A percentile compares a stretch with the other conserved stretches of the same genome.
Evolutionary conservation across 106 monocot genomes (phyloP).

Genomic region (Allium cepa): DNA sequence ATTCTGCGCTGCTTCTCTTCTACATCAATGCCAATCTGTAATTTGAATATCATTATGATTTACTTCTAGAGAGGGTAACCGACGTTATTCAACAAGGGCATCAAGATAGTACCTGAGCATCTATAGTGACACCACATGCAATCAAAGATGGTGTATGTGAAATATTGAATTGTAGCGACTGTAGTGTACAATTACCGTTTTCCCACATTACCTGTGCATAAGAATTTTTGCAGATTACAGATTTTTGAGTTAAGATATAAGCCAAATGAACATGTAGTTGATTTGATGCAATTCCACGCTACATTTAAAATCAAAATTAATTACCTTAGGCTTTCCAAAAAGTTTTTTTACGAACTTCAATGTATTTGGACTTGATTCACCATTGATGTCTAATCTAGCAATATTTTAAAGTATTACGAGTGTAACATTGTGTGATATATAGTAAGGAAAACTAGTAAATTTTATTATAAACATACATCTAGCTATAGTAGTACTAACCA

Average conservation of each 20-base stretch:
- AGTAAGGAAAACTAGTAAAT: background rate
- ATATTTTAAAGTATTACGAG: background rate
- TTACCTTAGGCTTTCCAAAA: conserved; percentile 95
- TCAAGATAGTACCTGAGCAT: conserved; percentile 29
- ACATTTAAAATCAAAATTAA: background rate
- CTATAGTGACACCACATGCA: conserved; percentile 64
- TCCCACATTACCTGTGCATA: conserved; percentile 51
- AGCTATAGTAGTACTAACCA: conserved; percentile 84
- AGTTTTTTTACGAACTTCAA: conserved; percentile 64
- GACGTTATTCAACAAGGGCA: background rate
- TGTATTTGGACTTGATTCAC: conserved; percentile 39
- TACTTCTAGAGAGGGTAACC: background rate
- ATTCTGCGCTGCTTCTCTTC: conserved; percentile 70
- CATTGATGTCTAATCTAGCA: conserved; percentile 64
- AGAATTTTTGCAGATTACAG: background rate
- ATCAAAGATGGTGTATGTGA: conserved; percentile 92
- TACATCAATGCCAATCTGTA: conserved; percentile 84
- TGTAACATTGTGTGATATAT: background rate
- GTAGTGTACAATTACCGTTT: conserved; percentile 24
- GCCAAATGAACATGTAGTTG: background rate
- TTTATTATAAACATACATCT: conserved; percentile 57
- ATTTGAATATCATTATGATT: background rate
- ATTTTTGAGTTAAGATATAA: too few relatives aligned
- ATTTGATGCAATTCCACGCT: too few relatives aligned
- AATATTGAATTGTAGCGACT: conserved; percentile 74